Evolutionary conservation across 169 alveolate genomes (phyloP), one percentile per base, ranked within the genome.

Genomic region (Haemoproteus tartakovskyi): DNA sequence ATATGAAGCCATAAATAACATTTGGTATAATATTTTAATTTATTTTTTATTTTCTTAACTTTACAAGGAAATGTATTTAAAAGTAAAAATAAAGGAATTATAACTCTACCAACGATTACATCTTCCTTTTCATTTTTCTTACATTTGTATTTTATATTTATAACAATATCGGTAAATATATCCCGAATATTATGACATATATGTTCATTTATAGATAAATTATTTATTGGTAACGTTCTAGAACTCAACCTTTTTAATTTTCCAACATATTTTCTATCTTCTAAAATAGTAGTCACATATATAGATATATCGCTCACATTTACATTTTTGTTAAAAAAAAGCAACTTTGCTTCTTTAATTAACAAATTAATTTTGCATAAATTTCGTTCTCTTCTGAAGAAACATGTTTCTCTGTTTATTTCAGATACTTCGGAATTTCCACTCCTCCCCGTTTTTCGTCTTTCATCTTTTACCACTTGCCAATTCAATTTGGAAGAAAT

Each of bases 1-100:
- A 67, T 67, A 29, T 67, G 82, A 41, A 67, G 14, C 82, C 82
- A 67, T 52, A 67, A 33, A 46, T 26, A 67, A 30, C 82, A 67
- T 46, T 67, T 67, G 11, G 70, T 67, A 16, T 70, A 67, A 52
- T 54, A 67, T 54, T 45, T 67, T 3, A 67, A 41, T 21, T 59
- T 67, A 29, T 67, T 67, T 33, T 47, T 67, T 2, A 67, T 54
- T 9, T 21, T 67, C 29, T 67, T 67, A 8, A 67, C 43, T 67
- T 67, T 67, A 43, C 56, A 67, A 29, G 14, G 51, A 29, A 54
- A 67, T 14, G 82, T 67, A 52, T 67, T 67, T 26, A 67, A 59
- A 27, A 67, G 52, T 27, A 67, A 37, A 67, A 67, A 67, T 29
- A 67, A 33, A 8, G 82, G 82, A 6, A 67, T 67, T 8, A 67